Evolutionary conservation across 1,284 basidiomycete genomes (phyloP), one percentile per base, ranked within the genome.

Genomic region (Heterobasidion parviporum): DNA sequence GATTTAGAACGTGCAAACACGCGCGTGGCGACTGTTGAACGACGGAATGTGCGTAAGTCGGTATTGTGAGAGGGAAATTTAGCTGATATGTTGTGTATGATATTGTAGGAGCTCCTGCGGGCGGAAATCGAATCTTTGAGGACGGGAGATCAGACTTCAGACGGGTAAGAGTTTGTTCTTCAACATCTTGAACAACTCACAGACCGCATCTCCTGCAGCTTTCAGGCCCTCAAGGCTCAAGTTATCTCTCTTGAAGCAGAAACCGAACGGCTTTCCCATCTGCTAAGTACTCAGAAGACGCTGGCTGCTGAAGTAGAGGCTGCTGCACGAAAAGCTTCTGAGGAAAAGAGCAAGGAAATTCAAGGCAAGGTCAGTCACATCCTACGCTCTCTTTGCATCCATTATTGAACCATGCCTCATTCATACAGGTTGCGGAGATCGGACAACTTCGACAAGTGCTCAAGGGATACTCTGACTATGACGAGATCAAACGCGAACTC

Each of bases 401-500:
- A 38, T 26, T 6, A 38, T 7, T 41, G 8, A 26, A 48, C 50
- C 6, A 32, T 9, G 43, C 16, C 43, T 16, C 26, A 15, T 49
- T 50, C 36, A 43, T 16, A 50, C 53, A 85, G 82, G 70, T 68
- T 3, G 65, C 69, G 2, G 92, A 95, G 70, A 75, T 87, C 8
- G 83, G 86, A 14, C 77, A 77, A 56, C 73, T 95, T 1, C 84
- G 81, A 64, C 70, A 73, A 45, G 85, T 83, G 62, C 72, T 96
- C 46, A 84, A 82, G 65, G 82, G 83, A 62, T 91, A 87, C 63
- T 71, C 71, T 4, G 92, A 97, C 68, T 98, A 97, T 64, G 94
- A 98, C 64, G 94, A 97, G 72, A 85, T 97, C 67, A 97, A 97
- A 74, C 85, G 94, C 46, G 95, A 97, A 68, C 79, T 97, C 20